Percentiles rank a stretch among this genome's conserved stretches.
Evolutionary conservation across 768 basidiomycete genomes (phyloP).

Genomic region (Pulveroboletus sp.): DNA sequence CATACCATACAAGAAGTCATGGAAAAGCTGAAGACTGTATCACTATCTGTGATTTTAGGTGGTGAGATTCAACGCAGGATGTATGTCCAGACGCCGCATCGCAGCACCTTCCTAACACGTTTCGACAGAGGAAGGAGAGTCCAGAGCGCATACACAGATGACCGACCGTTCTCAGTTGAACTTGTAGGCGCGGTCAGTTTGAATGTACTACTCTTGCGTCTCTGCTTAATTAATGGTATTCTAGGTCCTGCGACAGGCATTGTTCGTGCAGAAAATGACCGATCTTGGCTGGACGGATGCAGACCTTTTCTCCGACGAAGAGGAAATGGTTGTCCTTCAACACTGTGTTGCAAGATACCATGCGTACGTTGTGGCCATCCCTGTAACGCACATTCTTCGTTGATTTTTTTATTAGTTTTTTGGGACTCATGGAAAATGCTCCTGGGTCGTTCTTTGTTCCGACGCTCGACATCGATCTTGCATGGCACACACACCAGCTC

Average conservation of each 20-base stretch:
- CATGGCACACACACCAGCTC: constrained; percentile 72
- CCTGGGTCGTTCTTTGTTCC: constrained; percentile 48
- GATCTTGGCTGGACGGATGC: constrained; percentile 50
- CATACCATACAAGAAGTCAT: constrained; percentile 2
- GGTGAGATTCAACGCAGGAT: constrained; percentile 2
- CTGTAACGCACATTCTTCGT: neutral
- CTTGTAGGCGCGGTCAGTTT: constrained; percentile 50
- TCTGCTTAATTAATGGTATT: neutral
- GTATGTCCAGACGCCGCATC: constrained; percentile 9
- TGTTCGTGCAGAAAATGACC: constrained; percentile 53
- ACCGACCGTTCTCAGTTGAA: constrained; percentile 51
- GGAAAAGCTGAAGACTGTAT: constrained; percentile 4
- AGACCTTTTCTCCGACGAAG: constrained; percentile 34
- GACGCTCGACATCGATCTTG: constrained; percentile 68
- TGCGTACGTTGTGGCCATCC: constrained; percentile 35
- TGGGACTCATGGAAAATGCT: constrained; percentile 48
- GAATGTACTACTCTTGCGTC: neutral
- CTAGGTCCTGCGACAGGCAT: constrained; percentile 53
- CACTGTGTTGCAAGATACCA: constrained; percentile 57
- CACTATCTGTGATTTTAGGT: constrained; percentile 5
- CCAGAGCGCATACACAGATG: constrained; percentile 47
- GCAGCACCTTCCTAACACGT: neutral
- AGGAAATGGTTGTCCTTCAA: constrained; percentile 42
- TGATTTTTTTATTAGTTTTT: constrained; percentile 32
- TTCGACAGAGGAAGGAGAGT: constrained; percentile 34